These are phyloP conservation scores for Labyrinthula sp. DNA, from an alignment of 352 stramenopile species.

Conservation along the genomic window DNA sequence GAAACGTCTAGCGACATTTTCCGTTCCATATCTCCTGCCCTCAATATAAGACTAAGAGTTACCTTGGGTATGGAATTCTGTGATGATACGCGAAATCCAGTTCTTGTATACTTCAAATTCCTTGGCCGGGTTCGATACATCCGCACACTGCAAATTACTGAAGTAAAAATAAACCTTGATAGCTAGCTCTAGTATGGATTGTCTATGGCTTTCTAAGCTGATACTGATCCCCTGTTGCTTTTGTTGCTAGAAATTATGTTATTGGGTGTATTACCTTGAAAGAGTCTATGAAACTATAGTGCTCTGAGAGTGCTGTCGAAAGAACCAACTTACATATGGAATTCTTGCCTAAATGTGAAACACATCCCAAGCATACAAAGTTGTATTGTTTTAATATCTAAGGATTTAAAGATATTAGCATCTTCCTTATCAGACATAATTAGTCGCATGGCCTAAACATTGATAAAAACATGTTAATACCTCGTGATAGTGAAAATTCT, in stretches of 20 bases:
- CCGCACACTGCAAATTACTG: too few relatives aligned
- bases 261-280: background rate
- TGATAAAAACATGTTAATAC: slow-evolving; percentile 5
- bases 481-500: slow-evolving; percentile 13
- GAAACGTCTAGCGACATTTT: slow-evolving; percentile 2
- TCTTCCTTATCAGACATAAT: background rate
- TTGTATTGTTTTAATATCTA: too few relatives aligned
- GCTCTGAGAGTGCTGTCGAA: slow-evolving; percentile 8
- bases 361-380: too few relatives aligned
- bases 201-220: background rate
- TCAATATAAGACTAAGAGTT: too few relatives aligned
- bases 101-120: slow-evolving; percentile 13
- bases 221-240: background rate
- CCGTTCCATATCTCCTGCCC: slow-evolving; percentile 15
- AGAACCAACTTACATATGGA: slow-evolving; percentile 8
- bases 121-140: slow-evolving; percentile 13
- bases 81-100: slow-evolving; percentile 13
- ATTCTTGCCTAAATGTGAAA: too few relatives aligned
- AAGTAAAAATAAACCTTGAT: too few relatives aligned
- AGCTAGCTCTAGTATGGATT: slow-evolving; percentile 8
- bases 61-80: slow-evolving; percentile 12
- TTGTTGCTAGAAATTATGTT: background rate
- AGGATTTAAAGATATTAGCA: too few relatives aligned
- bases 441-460: background rate
- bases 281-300: slow-evolving; percentile 7